phyloP scores from a whole-genome alignment of 2,329 filamentous ascomycete genomes.

The Colletotrichum sp. region DNA sequence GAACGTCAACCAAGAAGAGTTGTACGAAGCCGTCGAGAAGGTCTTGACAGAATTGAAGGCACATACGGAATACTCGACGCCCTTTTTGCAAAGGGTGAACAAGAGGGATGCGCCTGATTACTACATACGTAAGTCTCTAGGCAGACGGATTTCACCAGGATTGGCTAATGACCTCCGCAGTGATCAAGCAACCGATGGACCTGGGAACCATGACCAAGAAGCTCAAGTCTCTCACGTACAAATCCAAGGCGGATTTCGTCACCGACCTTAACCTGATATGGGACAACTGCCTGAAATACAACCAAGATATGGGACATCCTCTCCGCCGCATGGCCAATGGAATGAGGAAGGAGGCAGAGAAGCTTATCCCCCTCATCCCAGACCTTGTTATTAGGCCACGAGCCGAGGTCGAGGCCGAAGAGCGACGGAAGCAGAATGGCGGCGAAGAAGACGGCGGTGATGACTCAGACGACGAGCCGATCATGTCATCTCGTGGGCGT shows the following conservation, averaged over 20 bases:
- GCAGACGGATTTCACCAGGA: neutral
- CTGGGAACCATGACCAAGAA: constrained; percentile 99
- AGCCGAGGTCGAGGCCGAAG: constrained; percentile 90
- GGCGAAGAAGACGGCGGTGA: constrained; percentile 83
- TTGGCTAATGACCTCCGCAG: constrained; percentile 45
- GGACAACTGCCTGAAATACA: constrained; percentile 96
- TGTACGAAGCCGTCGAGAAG: constrained; percentile 96
- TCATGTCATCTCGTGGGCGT: constrained; percentile 94
- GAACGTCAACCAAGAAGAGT: constrained; percentile 94
- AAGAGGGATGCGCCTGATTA: constrained; percentile 98
- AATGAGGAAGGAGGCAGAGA: constrained; percentile 98
- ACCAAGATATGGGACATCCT: constrained; percentile 85
- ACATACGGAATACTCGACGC: constrained; percentile 96
- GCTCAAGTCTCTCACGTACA: constrained; percentile 79
- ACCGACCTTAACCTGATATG: constrained; percentile 93
- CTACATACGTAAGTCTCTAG: constrained; percentile 72
- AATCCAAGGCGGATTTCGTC: constrained; percentile 93
- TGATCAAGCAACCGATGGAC: constrained; percentile 98
- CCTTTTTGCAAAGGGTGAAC: constrained; percentile 92
- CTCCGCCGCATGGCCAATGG: constrained; percentile 91
- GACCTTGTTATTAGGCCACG: constrained; percentile 90
- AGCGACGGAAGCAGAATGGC: constrained; percentile 84
- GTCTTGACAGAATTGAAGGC: constrained; percentile 97
- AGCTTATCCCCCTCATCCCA: constrained; percentile 91
- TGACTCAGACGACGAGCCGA: constrained; percentile 95